phyloP scores from a whole-genome alignment of 2,329 filamentous ascomycete genomes.

The Zasmidium cellare region DNA sequence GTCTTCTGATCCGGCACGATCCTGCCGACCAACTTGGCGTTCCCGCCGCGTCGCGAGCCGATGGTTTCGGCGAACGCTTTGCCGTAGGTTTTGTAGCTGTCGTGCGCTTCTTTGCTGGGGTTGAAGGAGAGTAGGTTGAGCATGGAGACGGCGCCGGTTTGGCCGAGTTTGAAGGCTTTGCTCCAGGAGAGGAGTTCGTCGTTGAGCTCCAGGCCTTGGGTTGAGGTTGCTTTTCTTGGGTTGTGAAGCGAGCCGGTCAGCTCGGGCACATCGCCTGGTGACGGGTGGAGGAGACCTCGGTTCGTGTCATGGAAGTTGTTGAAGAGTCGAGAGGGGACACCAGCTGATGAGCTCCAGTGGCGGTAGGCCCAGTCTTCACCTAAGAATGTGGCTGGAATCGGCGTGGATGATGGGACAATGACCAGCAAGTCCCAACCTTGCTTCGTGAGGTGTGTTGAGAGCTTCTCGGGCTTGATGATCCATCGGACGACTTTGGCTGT shows the following conservation, averaged over 20 bases:
- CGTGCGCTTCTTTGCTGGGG: slow-evolving; percentile 47
- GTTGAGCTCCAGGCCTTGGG: slow-evolving; percentile 58
- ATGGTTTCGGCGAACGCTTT: slow-evolving; percentile 52
- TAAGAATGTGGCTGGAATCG: slow-evolving; percentile 25
- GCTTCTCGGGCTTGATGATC: slow-evolving; percentile 49
- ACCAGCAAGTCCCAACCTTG: slow-evolving; percentile 52
- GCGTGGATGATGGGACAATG: slow-evolving; percentile 38
- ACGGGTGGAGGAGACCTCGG: slow-evolving; percentile 39
- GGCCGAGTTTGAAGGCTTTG: slow-evolving; percentile 34
- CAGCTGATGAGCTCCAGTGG: slow-evolving; percentile 38
- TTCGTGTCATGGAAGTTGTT: slow-evolving; percentile 41
- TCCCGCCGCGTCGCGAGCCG: slow-evolving; percentile 54
- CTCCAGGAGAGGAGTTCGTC: slow-evolving; percentile 55
- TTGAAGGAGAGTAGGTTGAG: slow-evolving; percentile 63
- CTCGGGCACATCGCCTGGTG: slow-evolving; percentile 33
- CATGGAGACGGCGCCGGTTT: slow-evolving; percentile 57
- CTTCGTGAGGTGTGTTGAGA: slow-evolving; percentile 46
- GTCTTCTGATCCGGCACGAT: slow-evolving; percentile 44
- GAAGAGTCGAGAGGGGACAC: slow-evolving; percentile 46
- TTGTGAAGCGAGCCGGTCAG: slow-evolving; percentile 36
- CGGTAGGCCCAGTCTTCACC: slow-evolving; percentile 26
- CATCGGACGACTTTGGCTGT: slow-evolving; percentile 48
- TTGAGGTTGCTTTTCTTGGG: slow-evolving; percentile 35
- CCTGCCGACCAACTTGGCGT: slow-evolving; percentile 63
- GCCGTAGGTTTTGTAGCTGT: slow-evolving; percentile 59